phyloP scores from a whole-genome alignment of 768 basidiomycete genomes.

The Tricholoma terreum region DNA sequence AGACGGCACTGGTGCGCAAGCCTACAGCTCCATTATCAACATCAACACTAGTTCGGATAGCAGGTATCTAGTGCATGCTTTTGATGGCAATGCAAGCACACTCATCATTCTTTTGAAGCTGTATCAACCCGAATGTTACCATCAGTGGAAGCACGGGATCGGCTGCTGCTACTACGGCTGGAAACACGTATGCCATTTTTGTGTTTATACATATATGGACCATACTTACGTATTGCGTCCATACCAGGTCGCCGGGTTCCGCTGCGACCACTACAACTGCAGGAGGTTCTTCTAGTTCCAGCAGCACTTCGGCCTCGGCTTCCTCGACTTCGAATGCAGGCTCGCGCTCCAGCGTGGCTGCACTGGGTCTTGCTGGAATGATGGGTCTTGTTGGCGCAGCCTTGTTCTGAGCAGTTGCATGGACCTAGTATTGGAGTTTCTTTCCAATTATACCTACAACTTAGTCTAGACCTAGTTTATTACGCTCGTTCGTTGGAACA shows the following conservation, averaged over 20 bases:
- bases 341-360: slow-evolving; percentile 22
- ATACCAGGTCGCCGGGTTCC: neutral
- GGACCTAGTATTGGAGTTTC: neutral
- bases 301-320: slow-evolving; percentile 9
- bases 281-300: slow-evolving; percentile 5
- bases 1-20: slow-evolving; percentile 52
- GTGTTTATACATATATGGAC: neutral
- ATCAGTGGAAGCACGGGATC: slow-evolving; percentile 5
- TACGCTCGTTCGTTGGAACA: neutral
- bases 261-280: neutral
- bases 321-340: slow-evolving; percentile 23
- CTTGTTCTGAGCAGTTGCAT: slow-evolving; percentile 34
- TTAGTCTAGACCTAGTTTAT: slow-evolving; percentile 1
- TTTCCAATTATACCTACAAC: slow-evolving; percentile 1
- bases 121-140: slow-evolving; percentile 14
- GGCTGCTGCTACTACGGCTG: slow-evolving; percentile 10
- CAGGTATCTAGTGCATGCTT: slow-evolving; percentile 25
- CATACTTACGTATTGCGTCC: neutral
- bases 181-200: slow-evolving; percentile 12
- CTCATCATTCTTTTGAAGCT: slow-evolving; percentile 12
- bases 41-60: slow-evolving; percentile 35
- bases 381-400: slow-evolving; percentile 51
- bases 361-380: slow-evolving; percentile 45
- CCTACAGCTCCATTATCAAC: slow-evolving; percentile 51
- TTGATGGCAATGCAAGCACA: neutral